These are phyloP conservation scores for Solanum chiquidenum DNA, from an alignment of 257 asterid genomes.

Conservation along the genomic window DNA sequence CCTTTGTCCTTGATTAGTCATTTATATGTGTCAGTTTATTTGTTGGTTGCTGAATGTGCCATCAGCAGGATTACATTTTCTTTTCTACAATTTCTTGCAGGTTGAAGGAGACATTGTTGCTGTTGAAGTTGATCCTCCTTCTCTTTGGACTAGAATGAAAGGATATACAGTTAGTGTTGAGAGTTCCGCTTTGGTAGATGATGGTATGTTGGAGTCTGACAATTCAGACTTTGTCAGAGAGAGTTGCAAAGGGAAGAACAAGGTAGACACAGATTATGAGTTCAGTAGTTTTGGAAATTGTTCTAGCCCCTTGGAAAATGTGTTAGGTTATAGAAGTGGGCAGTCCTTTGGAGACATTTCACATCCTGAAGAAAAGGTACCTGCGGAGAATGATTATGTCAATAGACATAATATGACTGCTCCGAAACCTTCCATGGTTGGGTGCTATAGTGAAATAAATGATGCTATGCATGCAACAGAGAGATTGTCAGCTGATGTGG, in stretches of 20 bases:
- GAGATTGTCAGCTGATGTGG: constrained; percentile 28
- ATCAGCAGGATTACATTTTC: constrained; percentile 3
- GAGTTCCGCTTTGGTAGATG: constrained; percentile 7
- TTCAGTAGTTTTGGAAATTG: constrained; percentile 7
- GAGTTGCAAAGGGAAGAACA: constrained; percentile 32
- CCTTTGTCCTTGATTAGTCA: background rate
- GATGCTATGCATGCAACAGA: constrained; percentile 30
- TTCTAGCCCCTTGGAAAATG: constrained; percentile 2
- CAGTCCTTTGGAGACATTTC: constrained; percentile 16
- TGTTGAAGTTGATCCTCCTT: constrained; percentile 61
- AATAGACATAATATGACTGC: constrained; percentile 11
- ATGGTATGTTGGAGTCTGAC: constrained; percentile 15
- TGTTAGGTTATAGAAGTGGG: constrained; percentile 3
- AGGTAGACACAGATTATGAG: constrained; percentile 16
- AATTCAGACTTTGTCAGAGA: constrained; percentile 10
- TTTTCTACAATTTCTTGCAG: constrained; percentile 27
- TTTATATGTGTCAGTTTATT: background rate
- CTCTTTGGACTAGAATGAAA: constrained; percentile 9
- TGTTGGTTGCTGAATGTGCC: background rate
- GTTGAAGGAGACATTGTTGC: constrained; percentile 85
- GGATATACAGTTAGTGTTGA: background rate
- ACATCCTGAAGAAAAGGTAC: constrained; percentile 7
- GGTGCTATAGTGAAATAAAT: constrained; percentile 6
- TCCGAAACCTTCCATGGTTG: constrained; percentile 9
- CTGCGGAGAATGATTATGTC: constrained; percentile 12